phyloP scores from a whole-genome alignment of 768 basidiomycete species.

The Peribolospora baueri region DNA sequence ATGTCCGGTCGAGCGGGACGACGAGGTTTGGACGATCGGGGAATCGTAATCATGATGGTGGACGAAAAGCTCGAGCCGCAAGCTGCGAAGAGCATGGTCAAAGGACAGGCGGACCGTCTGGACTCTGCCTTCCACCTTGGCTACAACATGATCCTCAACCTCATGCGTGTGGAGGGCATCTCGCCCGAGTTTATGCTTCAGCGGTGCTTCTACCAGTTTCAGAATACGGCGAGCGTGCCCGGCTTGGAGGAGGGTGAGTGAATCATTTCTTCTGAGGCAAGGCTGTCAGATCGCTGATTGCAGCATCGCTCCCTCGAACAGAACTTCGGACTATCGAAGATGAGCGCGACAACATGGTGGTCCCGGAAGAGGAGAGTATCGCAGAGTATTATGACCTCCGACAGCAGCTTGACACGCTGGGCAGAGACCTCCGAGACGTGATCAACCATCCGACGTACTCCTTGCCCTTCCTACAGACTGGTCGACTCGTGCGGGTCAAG shows the following conservation, averaged over 20 bases:
- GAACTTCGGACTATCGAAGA: slow-evolving; percentile 56
- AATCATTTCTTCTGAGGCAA: neutral
- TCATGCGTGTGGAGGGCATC: slow-evolving; percentile 95
- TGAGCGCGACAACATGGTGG: slow-evolving; percentile 34
- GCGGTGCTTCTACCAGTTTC: slow-evolving; percentile 94
- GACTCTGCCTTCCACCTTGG: slow-evolving; percentile 97
- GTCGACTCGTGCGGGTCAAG: slow-evolving; percentile 75
- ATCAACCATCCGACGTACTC: slow-evolving; percentile 86
- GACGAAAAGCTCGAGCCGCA: slow-evolving; percentile 89
- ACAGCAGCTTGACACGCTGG: slow-evolving; percentile 77
- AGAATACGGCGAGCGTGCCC: slow-evolving; percentile 79
- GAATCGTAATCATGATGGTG: slow-evolving; percentile 98
- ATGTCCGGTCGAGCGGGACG: slow-evolving; percentile 98
- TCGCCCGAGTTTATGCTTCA: slow-evolving; percentile 97
- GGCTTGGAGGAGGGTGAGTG: slow-evolving; percentile 50
- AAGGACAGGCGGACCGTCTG: slow-evolving; percentile 84
- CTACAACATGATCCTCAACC: slow-evolving; percentile 95
- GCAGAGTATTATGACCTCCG: slow-evolving; percentile 77
- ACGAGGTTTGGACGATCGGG: slow-evolving; percentile 89
- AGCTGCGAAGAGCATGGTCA: slow-evolving; percentile 87
- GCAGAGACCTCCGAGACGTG: slow-evolving; percentile 65
- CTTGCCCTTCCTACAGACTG: slow-evolving; percentile 77
- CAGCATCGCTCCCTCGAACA: slow-evolving; percentile 16
- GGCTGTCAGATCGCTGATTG: neutral
- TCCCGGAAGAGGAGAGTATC: slow-evolving; percentile 61